Evolutionary conservation across 73 alveolate genomes (phyloP), one percentile per base, ranked within the genome.

Genomic region (Paramecium tetraurelia): DNA sequence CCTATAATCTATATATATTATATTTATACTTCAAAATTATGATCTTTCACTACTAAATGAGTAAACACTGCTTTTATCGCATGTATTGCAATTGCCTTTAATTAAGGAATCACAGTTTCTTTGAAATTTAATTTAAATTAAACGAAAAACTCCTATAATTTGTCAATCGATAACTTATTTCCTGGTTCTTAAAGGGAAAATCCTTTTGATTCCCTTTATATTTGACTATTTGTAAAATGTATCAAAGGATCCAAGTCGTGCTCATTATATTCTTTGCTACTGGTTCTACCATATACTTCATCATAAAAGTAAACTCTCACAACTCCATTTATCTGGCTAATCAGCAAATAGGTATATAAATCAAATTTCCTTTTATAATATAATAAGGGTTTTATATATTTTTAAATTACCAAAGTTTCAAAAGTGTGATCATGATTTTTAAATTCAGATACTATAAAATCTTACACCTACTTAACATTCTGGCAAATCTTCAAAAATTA

Each of bases 281-380:
- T 38, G 1, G 95, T 92, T 43, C 95, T 21, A 7, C 72, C 69
- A 69, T 43, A 92, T 14, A 95, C 95, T 21, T 92, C 95, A 18
- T 85, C 50, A 59, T 89, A 92, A 59, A 86, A 92, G 36, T 92
- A 92, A 20, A 53, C 93, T 53, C 59, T 85, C 2, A 89, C 58
- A 8, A 41, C 44, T 43, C 92, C 84, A 58, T 92, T 92, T 24
- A 92, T 59, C n/a, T 36, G 8, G 16, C 84, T 86, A n/a, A 92
- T 57, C 7, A 92, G 36, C 69, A 59, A n/a, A 92, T 44, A 92
- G 5, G 80, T 27, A n/a, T 94, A 85, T 5, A 92, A 40, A 59
- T 92, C 95, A 90, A 92, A 92, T 59, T 92, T 92, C 40, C 95
- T 43, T 53, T 86, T 92, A 41, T 80, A 41, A 40, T 43, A 80